A percentile compares a stretch with the other conserved stretches of the same genome.
Evolutionary conservation across 352 stramenopile species (phyloP).

Genomic region (Pythium dissimile): DNA sequence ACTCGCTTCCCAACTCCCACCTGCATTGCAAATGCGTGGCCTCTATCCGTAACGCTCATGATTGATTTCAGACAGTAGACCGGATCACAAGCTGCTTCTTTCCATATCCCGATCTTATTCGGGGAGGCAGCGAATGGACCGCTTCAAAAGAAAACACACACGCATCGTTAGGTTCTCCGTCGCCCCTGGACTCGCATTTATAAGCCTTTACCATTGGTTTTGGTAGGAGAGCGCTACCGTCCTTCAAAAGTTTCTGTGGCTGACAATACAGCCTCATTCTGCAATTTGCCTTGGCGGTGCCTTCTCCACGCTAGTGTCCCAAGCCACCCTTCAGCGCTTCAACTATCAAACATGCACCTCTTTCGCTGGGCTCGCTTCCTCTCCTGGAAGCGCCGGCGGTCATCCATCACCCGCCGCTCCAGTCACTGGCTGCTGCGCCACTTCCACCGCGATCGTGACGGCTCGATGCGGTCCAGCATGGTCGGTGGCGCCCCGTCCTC

Average conservation of each 20-base stretch:
- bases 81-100: neutral
- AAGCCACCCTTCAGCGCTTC: neutral
- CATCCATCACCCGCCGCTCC: slow-evolving; percentile 11
- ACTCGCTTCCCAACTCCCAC: neutral
- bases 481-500: neutral
- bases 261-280: too few species aligned
- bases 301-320: neutral
- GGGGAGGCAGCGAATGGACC: too few species aligned
- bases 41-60: neutral
- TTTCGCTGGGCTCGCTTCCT: slow-evolving; percentile 21
- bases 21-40: neutral
- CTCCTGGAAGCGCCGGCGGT: slow-evolving; percentile 8
- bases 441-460: slow-evolving; percentile 1
- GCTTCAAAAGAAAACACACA: neutral
- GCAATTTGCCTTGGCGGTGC: slow-evolving; percentile 7
- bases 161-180: too few species aligned
- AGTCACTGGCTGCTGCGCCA: slow-evolving; percentile 10
- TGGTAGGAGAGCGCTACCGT: too few species aligned
- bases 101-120: neutral
- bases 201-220: too few species aligned
- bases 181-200: too few species aligned
- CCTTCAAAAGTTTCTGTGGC: too few species aligned
- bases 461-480: slow-evolving; percentile 5
- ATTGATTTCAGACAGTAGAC: neutral
- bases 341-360: slow-evolving; percentile 19